These are phyloP conservation scores for Rhizodiscina lignyota DNA, from an alignment of 495 filamentous ascomycete species.

Conservation along the genomic window DNA sequence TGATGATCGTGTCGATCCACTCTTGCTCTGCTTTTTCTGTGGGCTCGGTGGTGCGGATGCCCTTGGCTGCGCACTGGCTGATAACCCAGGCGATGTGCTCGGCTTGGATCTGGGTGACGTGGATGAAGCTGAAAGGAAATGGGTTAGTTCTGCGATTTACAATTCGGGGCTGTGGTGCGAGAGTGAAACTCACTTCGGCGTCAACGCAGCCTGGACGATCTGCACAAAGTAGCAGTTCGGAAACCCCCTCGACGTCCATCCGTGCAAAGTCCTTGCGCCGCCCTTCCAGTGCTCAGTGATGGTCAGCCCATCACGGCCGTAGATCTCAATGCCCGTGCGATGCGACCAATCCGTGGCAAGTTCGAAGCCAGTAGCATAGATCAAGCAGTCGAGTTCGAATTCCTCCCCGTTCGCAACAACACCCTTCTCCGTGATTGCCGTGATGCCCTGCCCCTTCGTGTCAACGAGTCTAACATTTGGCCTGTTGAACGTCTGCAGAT, in stretches of 20 bases:
- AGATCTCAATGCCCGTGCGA: constrained; percentile 6
- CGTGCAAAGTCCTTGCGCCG: constrained; percentile 5
- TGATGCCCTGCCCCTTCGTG: constrained; percentile 7
- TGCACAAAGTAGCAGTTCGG: constrained; percentile 5
- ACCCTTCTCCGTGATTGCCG: constrained; percentile 7
- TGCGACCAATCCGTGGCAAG: constrained; percentile 4
- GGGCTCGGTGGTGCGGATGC: constrained; percentile 4
- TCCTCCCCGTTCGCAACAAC: constrained; percentile 9
- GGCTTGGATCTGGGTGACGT: constrained; percentile 3
- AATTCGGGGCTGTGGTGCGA: no score
- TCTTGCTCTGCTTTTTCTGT: constrained; percentile 5
- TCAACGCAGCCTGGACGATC: constrained; percentile 3
- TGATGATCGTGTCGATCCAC: constrained; percentile 4
- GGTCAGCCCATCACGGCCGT: constrained; percentile 3
- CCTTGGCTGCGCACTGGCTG: constrained; percentile 1
- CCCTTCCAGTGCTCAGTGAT: constrained; percentile 4
- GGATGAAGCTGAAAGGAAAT: constrained; percentile 8
- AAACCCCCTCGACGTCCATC: constrained; percentile 2
- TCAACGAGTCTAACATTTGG: constrained; percentile 9
- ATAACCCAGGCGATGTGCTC: constrained; percentile 8
- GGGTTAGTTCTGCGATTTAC: no score
- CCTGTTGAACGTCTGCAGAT: constrained; percentile 8
- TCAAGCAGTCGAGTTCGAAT: constrained; percentile 7
- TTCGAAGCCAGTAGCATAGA: constrained; percentile 10
- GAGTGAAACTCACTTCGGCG: no score